Evolutionary conservation across 2,329 filamentous ascomycete species (phyloP).

Genomic region (Epichloe baconii): DNA sequence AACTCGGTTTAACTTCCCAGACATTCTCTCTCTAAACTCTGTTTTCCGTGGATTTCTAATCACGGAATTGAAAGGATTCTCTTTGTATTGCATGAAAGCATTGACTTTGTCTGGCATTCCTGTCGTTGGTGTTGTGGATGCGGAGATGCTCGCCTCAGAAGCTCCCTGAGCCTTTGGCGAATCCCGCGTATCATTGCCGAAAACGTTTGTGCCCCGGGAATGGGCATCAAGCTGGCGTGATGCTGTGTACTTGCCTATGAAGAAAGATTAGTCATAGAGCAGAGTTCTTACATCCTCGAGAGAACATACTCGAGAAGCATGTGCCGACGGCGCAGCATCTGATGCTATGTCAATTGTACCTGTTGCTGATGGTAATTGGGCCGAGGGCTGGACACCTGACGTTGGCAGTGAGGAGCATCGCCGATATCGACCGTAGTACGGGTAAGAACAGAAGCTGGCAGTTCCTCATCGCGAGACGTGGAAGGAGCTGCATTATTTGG

Average conservation of each 20-base stretch:
- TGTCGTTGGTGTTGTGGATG: background rate
- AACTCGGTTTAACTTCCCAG: background rate
- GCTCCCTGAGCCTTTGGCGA: background rate
- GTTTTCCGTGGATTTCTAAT: slow-evolving; percentile 9
- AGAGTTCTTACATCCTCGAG: background rate
- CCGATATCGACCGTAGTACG: slow-evolving; percentile 1
- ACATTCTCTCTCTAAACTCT: slow-evolving; percentile 13
- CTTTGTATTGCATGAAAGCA: background rate
- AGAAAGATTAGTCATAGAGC: background rate
- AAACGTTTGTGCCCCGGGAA: slow-evolving; percentile 25
- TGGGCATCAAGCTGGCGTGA: slow-evolving; percentile 17
- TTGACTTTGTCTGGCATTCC: background rate
- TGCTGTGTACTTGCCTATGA: background rate
- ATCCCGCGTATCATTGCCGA: slow-evolving; percentile 12
- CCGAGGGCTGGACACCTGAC: background rate
- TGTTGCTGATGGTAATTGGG: background rate
- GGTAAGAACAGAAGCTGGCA: background rate
- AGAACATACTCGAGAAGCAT: background rate
- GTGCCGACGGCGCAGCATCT: background rate
- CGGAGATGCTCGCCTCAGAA: background rate
- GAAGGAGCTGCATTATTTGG: background rate
- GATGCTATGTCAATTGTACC: background rate
- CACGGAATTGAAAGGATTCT: slow-evolving; percentile 3
- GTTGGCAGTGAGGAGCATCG: background rate
- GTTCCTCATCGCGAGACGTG: background rate